phyloP scores from a whole-genome alignment of 1,284 basidiomycete genomes.

The Ustilago trichophora region DNA sequence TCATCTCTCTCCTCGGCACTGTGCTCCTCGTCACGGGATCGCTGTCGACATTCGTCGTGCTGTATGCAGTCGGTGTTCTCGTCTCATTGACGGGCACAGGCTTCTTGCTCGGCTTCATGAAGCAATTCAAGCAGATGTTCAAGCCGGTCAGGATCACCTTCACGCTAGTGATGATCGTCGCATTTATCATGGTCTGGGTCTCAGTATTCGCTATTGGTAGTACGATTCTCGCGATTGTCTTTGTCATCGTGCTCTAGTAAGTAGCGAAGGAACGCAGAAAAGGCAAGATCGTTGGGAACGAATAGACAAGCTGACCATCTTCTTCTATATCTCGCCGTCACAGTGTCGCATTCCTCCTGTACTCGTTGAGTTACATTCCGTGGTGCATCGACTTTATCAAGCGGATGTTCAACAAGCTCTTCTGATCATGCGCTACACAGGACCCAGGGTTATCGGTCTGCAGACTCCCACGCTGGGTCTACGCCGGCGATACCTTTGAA shows the following conservation, averaged over 20 bases:
- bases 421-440: constrained; percentile 8
- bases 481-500: too few relatives aligned
- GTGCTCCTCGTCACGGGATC: constrained; percentile 80
- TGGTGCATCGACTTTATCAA: constrained; percentile 57
- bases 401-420: constrained; percentile 50
- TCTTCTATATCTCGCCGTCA: too few relatives aligned
- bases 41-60: constrained; percentile 79
- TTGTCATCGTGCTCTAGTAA: constrained; percentile 59
- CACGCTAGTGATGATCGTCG: constrained; percentile 77
- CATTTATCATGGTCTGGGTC: constrained; percentile 60
- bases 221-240: constrained; percentile 52
- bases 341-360: constrained; percentile 45
- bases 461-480: too few relatives aligned
- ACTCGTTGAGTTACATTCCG: constrained; percentile 51
- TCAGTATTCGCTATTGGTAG: constrained; percentile 56
- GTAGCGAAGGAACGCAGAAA: neutral
- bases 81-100: constrained; percentile 77
- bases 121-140: constrained; percentile 77
- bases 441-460: too few relatives aligned
- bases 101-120: constrained; percentile 54
- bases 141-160: constrained; percentile 88
- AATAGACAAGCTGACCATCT: too few relatives aligned
- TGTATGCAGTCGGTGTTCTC: constrained; percentile 84
- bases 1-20: constrained; percentile 80
- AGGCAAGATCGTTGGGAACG: too few relatives aligned